Evolutionary conservation across 1,284 basidiomycete species (phyloP).

Genomic region (Apiotrichum sp.): DNA sequence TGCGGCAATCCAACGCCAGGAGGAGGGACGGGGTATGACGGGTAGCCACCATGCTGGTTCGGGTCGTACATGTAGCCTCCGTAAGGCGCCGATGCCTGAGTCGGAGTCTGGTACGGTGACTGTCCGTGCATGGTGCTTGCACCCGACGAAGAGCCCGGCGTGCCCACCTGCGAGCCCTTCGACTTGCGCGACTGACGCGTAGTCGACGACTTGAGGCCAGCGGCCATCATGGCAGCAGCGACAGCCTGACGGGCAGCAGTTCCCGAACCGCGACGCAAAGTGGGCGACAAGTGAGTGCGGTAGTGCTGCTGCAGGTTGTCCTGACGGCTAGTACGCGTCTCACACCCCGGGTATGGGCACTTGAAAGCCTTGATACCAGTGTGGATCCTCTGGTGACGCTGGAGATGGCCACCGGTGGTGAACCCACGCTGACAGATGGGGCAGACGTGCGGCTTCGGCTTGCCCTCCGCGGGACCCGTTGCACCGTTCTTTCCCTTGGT

Average conservation of each 20-base stretch:
- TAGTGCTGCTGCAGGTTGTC: slow-evolving; percentile 47
- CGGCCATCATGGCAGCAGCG: slow-evolving; percentile 43
- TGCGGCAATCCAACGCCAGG: slow-evolving; percentile 24
- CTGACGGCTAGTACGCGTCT: slow-evolving; percentile 43
- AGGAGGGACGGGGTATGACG: slow-evolving; percentile 25
- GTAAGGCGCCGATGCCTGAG: slow-evolving; percentile 32
- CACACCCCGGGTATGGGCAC: slow-evolving; percentile 44
- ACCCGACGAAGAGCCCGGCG: slow-evolving; percentile 38
- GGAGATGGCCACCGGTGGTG: slow-evolving; percentile 44
- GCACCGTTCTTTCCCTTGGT: slow-evolving; percentile 43
- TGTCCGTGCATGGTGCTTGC: slow-evolving; percentile 29
- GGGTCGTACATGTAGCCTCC: slow-evolving; percentile 42
- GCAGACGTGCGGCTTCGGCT: slow-evolving; percentile 43
- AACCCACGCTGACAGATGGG: slow-evolving; percentile 39
- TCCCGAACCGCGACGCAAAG: slow-evolving; percentile 40
- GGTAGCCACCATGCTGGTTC: slow-evolving; percentile 28
- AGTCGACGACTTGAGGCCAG: slow-evolving; percentile 38
- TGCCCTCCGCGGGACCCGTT: slow-evolving; percentile 43
- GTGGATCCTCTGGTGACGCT: slow-evolving; percentile 44
- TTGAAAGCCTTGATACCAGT: slow-evolving; percentile 46
- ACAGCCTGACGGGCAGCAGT: slow-evolving; percentile 41
- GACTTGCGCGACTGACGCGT: slow-evolving; percentile 40
- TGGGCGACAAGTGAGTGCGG: slow-evolving; percentile 43
- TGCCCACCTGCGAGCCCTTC: slow-evolving; percentile 34
- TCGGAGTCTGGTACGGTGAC: slow-evolving; percentile 42